Percentiles rank a stretch among this genome's conserved stretches.
Evolutionary conservation across 768 basidiomycete species (phyloP).

Genomic region (Auricularia cornea): DNA sequence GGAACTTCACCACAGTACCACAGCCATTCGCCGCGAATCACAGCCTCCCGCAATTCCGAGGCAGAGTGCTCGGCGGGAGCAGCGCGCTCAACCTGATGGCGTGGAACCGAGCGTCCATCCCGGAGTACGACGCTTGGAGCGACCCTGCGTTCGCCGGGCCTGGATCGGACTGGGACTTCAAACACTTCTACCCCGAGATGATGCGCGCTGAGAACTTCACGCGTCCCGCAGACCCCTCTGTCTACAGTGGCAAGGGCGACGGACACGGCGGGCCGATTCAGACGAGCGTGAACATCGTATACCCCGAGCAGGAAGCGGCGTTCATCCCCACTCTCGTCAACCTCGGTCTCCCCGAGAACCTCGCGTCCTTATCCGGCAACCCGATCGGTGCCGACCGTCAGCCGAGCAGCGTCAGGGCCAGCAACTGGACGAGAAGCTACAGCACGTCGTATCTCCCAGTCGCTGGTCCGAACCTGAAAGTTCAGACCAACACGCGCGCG

Average conservation of each 20-base stretch:
- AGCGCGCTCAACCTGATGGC: slow-evolving; percentile 6
- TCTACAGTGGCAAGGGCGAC: too few relatives aligned
- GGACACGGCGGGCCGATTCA: too few relatives aligned
- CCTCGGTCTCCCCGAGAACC: too few relatives aligned
- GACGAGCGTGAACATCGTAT: too few relatives aligned
- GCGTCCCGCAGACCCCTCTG: too few relatives aligned
- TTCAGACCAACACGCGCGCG: slow-evolving; percentile 3
- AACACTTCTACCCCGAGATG: too few relatives aligned
- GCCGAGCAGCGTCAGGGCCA: background rate
- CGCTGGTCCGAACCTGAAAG: background rate
- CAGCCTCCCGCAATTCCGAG: background rate
- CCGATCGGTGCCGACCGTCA: slow-evolving; percentile 16
- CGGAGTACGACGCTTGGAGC: slow-evolving; percentile 6
- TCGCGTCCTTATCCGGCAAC: slow-evolving; percentile 1
- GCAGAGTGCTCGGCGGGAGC: slow-evolving; percentile 4
- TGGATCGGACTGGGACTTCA: background rate
- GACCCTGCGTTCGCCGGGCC: background rate
- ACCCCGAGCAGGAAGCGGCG: too few relatives aligned
- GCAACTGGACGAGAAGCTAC: slow-evolving; percentile 2
- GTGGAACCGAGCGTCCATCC: slow-evolving; percentile 5
- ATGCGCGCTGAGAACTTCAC: too few relatives aligned
- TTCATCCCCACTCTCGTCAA: too few relatives aligned
- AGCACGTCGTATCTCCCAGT: slow-evolving; percentile 2
- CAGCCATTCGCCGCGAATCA: slow-evolving; percentile 1
- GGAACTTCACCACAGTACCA: slow-evolving; percentile 7